These are phyloP conservation scores for Chionographis japonica DNA, from an alignment of 106 monocot species.

Conservation along the genomic window DNA sequence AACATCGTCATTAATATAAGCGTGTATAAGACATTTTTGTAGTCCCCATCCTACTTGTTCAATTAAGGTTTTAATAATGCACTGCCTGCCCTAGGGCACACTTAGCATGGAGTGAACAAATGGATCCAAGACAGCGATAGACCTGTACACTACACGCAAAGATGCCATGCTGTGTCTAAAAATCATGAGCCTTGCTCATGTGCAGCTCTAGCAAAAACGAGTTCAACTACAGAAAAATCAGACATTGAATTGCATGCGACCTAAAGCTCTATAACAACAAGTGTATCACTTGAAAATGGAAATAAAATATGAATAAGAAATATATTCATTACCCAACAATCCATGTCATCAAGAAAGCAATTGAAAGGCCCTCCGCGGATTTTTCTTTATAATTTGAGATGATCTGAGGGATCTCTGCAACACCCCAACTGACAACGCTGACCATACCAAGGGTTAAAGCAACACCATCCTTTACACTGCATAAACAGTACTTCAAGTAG, in stretches of 20 bases:
- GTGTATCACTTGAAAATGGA: neutral
- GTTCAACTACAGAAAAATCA: neutral
- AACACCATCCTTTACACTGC: conserved; percentile 23
- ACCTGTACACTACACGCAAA: too few relatives aligned
- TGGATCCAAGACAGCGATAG: too few relatives aligned
- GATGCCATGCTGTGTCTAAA: too few relatives aligned
- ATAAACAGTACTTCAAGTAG: conserved; percentile 38
- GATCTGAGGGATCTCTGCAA: conserved; percentile 92
- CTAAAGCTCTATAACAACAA: neutral
- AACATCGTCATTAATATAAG: too few relatives aligned
- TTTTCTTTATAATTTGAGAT: conserved; percentile 61
- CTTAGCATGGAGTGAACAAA: too few relatives aligned
- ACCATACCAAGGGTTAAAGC: conserved; percentile 41
- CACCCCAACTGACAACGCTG: conserved; percentile 71
- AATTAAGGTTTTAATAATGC: too few relatives aligned
- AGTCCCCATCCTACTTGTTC: too few relatives aligned
- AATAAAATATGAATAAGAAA: neutral
- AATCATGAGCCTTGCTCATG: neutral
- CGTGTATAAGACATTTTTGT: too few relatives aligned
- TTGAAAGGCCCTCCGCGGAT: conserved; percentile 57
- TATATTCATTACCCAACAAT: conserved; percentile 51
- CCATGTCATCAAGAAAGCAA: conserved; percentile 74
- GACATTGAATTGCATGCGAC: neutral
- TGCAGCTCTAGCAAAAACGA: neutral
- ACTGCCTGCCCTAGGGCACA: too few relatives aligned